A percentile compares a stretch with the other conserved stretches of the same genome.
These are phyloP conservation scores for Lasiodiplodia gonubiensis DNA, from an alignment of 2,329 filamentous ascomycete genomes.

Conservation along the genomic window DNA sequence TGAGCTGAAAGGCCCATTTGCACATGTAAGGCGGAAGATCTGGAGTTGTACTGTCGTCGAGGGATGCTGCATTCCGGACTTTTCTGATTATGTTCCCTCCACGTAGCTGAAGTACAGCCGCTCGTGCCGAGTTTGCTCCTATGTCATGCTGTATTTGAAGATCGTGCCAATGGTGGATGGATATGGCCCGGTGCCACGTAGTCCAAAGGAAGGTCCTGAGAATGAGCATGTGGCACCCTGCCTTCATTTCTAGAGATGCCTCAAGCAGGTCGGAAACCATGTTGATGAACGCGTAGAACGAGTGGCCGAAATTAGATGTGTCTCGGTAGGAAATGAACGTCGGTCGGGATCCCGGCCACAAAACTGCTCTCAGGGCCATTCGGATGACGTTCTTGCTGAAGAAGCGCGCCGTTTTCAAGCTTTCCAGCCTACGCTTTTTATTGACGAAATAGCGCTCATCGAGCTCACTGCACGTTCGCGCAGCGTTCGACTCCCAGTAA, in stretches of 20 bases:
- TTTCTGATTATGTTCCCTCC: background rate
- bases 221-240: background rate
- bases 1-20: background rate
- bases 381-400: background rate
- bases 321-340: background rate
- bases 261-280: background rate
- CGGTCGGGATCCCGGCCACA: background rate
- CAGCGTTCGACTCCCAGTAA: background rate
- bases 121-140: background rate
- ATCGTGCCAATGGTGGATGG: background rate
- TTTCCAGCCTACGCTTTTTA: background rate
- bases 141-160: background rate
- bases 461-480: background rate
- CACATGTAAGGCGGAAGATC: background rate
- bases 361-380: background rate
- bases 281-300: background rate
- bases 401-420: background rate
- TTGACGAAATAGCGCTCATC: background rate
- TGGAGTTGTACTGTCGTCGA: background rate
- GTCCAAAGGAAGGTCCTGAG: background rate
- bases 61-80: background rate
- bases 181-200: background rate
- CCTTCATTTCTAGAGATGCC: background rate
- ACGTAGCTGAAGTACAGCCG: background rate
- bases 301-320: background rate